Base-by-base conservation (phyloP, 2,329 filamentous ascomycete genomes). In the Cladosporium sp. region DNA sequence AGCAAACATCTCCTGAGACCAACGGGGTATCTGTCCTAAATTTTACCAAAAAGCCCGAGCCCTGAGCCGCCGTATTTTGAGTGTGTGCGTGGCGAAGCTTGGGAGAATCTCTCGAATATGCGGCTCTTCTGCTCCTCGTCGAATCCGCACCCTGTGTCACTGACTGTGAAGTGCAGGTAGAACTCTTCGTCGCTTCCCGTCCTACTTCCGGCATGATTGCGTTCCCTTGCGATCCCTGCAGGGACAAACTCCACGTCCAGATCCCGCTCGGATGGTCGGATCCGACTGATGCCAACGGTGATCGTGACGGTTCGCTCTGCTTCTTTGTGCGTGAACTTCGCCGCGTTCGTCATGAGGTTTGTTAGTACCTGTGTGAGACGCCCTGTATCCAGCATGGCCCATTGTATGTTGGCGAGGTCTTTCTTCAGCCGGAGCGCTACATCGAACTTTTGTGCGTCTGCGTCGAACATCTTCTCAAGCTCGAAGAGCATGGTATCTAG, bases 61-160 rank as follows among this genome's bases (percentile, higher is more conserved):
- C 90, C 90, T 0, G 86, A 89, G 0, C 90, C 90, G 15, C 89
- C 90, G 70, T 92, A 91, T 67, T 89, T 85, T 28, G 89, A 84
- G 68, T 90, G 88, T 0, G 88, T 91, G 65, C 84, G 85, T 7
- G 87, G 85, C 15, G 84, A 88, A 0, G 87, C 88, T 76, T 92
- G 90, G 8, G 87, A 85, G 74, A 92, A 92, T 26, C 88, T 84
- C 68, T 89, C 84, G 74, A 92, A 92, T 0, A 92, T 81, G 38
- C 84, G 70, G 1, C 72, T 66, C 15, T 75, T 77, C 54, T 81
- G 78, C 4, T 78, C 74, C 3, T 74, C 68, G 1, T 73, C 75
- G n/a, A 82, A 72, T 1, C 80, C 80, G 15, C 78, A 73, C 6
- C 80, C 80, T 0, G 77, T 70, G 54, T 71, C 68, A 30, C 26